Evolutionary conservation across 2,329 filamentous ascomycete genomes (phyloP).

Genomic region (Aspergillus felis): DNA sequence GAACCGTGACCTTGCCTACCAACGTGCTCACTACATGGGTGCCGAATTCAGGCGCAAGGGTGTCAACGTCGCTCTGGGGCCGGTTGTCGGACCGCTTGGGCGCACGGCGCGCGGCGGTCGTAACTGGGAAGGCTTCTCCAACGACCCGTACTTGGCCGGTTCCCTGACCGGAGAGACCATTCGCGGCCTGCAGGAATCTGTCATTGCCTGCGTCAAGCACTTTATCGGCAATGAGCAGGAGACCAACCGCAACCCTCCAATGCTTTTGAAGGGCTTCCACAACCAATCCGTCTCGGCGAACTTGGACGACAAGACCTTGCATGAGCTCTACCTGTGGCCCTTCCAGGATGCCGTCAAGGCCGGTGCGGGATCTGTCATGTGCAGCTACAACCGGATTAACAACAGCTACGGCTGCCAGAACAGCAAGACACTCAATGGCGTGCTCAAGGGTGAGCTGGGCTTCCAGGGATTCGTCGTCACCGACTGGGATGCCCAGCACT

Average conservation of each 20-base stretch:
- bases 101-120: slow-evolving; percentile 39
- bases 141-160: slow-evolving; percentile 41
- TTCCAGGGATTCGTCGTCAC: slow-evolving; percentile 78
- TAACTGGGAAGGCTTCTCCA: slow-evolving; percentile 43
- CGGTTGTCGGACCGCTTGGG: slow-evolving; percentile 41
- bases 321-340: slow-evolving; percentile 64
- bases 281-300: slow-evolving; percentile 54
- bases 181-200: slow-evolving; percentile 40
- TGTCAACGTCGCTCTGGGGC: slow-evolving; percentile 32
- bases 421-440: slow-evolving; percentile 68
- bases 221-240: slow-evolving; percentile 62
- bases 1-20: slow-evolving; percentile 53
- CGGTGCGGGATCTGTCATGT: slow-evolving; percentile 60
- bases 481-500: slow-evolving; percentile 74
- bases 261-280: slow-evolving; percentile 33
- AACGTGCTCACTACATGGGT: slow-evolving; percentile 53
- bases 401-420: slow-evolving; percentile 78
- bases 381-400: slow-evolving; percentile 54
- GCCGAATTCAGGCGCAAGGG: slow-evolving; percentile 56
- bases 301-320: slow-evolving; percentile 61
- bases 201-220: slow-evolving; percentile 42
- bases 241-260: slow-evolving; percentile 16
- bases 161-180: slow-evolving; percentile 37
- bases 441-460: slow-evolving; percentile 74
- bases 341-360: slow-evolving; percentile 60